A percentile compares a stretch with the other conserved stretches of the same genome.
Conservation (phyloP, 306 rosid species). For the Prunus dulcis region DNA sequence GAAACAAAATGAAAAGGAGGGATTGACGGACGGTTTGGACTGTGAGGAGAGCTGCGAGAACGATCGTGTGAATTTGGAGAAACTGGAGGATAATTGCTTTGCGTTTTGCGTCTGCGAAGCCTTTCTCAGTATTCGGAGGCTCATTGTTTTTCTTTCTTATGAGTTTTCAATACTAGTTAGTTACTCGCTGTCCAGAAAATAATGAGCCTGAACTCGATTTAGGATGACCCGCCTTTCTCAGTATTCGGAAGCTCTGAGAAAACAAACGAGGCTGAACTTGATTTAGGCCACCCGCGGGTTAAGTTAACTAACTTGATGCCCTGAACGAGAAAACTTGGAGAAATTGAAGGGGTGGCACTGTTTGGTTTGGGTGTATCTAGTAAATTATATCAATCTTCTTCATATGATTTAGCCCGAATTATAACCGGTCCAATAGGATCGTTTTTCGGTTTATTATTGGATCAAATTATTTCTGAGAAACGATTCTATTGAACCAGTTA, state of each 20-base stretch:
- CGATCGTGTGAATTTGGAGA: constrained; percentile 32
- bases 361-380: too few relatives aligned
- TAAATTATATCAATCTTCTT: too few relatives aligned
- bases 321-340: too few relatives aligned
- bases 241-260: not conserved
- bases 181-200: not conserved
- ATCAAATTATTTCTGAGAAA: too few relatives aligned
- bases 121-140: constrained; percentile 44
- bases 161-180: not conserved
- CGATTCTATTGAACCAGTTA: too few relatives aligned
- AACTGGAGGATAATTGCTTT: constrained; percentile 16
- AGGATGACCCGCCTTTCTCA: too few relatives aligned
- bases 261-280: not conserved
- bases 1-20: not conserved
- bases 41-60: constrained; percentile 46
- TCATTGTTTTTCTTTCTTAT: constrained; percentile 30
- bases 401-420: too few relatives aligned
- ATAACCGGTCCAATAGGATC: too few relatives aligned
- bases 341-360: too few relatives aligned
- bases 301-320: not conserved
- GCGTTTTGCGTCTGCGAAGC: constrained; percentile 26
- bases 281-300: not conserved
- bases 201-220: too few relatives aligned
- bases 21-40: constrained; percentile 40
- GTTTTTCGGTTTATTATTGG: too few relatives aligned